A percentile compares a stretch with the other conserved stretches of the same genome.
Evolutionary conservation across 2,329 filamentous ascomycete genomes (phyloP).

Genomic region (Talaromyces sp.): DNA sequence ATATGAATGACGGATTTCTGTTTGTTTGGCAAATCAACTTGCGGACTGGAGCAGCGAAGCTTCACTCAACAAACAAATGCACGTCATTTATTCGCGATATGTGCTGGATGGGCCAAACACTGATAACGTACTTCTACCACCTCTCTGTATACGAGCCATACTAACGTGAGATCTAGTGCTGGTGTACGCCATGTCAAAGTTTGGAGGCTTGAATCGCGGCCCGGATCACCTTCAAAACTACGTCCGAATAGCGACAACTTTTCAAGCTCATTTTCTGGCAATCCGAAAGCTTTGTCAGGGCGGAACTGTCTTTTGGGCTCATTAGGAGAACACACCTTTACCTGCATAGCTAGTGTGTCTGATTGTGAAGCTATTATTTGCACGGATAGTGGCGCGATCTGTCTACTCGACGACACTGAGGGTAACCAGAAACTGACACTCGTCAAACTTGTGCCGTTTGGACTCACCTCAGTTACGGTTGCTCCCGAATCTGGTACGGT

Average conservation of each 20-base stretch:
- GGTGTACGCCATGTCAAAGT: constrained; percentile 90
- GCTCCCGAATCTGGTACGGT: constrained; percentile 55
- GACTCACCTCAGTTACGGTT: constrained; percentile 64
- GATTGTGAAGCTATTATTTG: constrained; percentile 75
- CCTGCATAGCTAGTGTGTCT: constrained; percentile 68
- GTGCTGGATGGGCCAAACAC: constrained; percentile 79
- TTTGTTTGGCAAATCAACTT: constrained; percentile 85
- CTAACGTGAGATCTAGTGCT: constrained; percentile 41
- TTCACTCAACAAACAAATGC: constrained; percentile 87
- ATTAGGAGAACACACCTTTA: constrained; percentile 80
- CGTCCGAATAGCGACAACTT: constrained; percentile 46
- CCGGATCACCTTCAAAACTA: constrained; percentile 62
- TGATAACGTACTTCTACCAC: constrained; percentile 62
- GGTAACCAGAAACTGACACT: constrained; percentile 68
- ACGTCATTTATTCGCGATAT: constrained; percentile 82
- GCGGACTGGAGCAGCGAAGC: constrained; percentile 72
- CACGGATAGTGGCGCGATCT: constrained; percentile 86
- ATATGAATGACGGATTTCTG: constrained; percentile 87
- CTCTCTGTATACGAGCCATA: constrained; percentile 17
- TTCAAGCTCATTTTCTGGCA: constrained; percentile 35
- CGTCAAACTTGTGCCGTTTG: constrained; percentile 64
- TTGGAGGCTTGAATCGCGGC: constrained; percentile 70
- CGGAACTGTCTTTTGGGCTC: constrained; percentile 82
- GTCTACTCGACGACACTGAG: constrained; percentile 73
- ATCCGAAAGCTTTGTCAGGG: constrained; percentile 71